These are phyloP conservation scores for Combretum micranthum DNA, from an alignment of 345 rosid genomes.

Conservation along the genomic window DNA sequence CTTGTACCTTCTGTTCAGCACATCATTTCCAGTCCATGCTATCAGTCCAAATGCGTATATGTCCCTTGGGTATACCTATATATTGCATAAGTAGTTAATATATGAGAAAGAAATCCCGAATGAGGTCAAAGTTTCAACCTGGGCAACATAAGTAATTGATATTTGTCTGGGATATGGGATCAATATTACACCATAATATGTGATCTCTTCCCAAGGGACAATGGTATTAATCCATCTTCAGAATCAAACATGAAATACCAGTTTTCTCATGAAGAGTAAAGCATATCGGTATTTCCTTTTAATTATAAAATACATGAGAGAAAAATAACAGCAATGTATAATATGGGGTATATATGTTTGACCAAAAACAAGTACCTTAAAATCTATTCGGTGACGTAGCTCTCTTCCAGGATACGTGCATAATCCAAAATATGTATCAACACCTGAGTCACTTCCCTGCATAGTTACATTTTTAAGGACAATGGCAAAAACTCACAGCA, in stretches of 20 bases:
- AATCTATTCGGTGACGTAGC: conserved; percentile 75
- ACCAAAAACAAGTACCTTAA: conserved; percentile 48
- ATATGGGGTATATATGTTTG: background rate
- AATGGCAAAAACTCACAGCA: conserved; percentile 2
- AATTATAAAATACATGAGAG: background rate
- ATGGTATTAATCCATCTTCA: too few species aligned
- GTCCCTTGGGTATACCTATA: conserved; percentile 83
- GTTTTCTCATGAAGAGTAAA: too few species aligned
- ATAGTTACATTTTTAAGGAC: background rate
- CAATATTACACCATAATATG: too few species aligned
- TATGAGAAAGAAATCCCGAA: background rate
- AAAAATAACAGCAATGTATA: background rate
- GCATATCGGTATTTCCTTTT: too few species aligned
- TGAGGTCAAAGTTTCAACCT: background rate
- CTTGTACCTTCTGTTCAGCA: conserved; percentile 73
- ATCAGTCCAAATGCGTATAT: conserved; percentile 84
- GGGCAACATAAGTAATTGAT: background rate
- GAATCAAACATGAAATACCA: too few species aligned
- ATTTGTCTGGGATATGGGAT: too few species aligned
- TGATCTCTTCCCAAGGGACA: too few species aligned
- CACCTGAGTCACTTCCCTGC: conserved; percentile 88
- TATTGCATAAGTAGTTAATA: background rate
- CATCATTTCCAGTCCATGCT: conserved; percentile 97
- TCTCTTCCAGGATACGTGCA: conserved; percentile 84
- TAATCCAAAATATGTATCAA: conserved; percentile 87